These are phyloP conservation scores for Hyaloscypha finlandica DNA, from an alignment of 495 filamentous ascomycete species.

Conservation along the genomic window DNA sequence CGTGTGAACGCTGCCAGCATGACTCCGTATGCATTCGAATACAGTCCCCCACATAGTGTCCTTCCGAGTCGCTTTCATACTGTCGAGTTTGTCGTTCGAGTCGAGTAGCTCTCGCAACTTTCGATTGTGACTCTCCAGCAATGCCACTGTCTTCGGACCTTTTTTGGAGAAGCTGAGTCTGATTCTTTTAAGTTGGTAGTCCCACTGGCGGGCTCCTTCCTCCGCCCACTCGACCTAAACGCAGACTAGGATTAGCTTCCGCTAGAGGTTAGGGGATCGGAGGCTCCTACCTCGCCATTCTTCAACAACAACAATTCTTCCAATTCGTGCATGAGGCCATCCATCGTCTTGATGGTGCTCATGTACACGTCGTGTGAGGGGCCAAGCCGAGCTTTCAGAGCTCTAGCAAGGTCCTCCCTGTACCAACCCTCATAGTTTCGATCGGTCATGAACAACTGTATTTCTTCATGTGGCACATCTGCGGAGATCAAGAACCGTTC, in stretches of 20 bases:
- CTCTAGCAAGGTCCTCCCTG: not conserved
- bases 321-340: conserved; percentile 17
- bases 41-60: conserved; percentile 26
- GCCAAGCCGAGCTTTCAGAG: conserved; percentile 20
- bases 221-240: conserved; percentile 23
- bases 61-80: conserved; percentile 19
- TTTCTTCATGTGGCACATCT: conserved; percentile 22
- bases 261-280: not conserved
- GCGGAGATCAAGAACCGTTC: conserved; percentile 26
- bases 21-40: conserved; percentile 21
- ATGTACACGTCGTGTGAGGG: conserved; percentile 10
- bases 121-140: conserved; percentile 20
- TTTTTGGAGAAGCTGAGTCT: conserved; percentile 28
- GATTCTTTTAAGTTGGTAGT: conserved; percentile 28
- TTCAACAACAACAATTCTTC: conserved; percentile 19
- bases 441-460: conserved; percentile 16
- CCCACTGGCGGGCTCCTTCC: conserved; percentile 18
- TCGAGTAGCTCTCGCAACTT: conserved; percentile 22
- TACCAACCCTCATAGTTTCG: conserved; percentile 23
- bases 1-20: conserved; percentile 24
- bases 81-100: conserved; percentile 23
- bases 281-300: conserved; percentile 19
- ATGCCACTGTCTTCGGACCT: conserved; percentile 3
- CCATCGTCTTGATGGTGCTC: conserved; percentile 19
- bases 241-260: not conserved